Base-by-base conservation (phyloP, 2,329 filamentous ascomycete species). In the Bipolaris sorokiniana region DNA sequence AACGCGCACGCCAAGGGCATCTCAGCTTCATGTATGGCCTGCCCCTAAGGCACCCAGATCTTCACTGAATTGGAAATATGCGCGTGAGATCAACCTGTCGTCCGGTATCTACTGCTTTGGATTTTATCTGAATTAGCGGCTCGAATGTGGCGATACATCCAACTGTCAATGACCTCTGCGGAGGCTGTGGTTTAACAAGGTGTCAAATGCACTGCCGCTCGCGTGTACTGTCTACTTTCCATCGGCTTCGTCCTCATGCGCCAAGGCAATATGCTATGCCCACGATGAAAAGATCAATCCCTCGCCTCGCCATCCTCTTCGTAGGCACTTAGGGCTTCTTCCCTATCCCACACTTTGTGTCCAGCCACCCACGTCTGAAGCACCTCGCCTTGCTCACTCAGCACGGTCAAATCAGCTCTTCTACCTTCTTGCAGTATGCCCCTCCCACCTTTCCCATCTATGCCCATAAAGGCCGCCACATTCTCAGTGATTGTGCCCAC, bases 51-150 rank as follows among this genome's bases (percentile, higher is more conserved):
- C 71, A 68, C 31, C 68, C 64, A 65, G 63, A 65, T 70, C 80
- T 82, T 82, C 79, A 81, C 66, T 81, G 79, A 69, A 65, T 63
- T 64, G 63, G 59, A 65, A 59, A 64, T 65, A 59, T 72, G 76
- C 70, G 79, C 76, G 79, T 76, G 61, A 82, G 79, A 82, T 56
- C 62, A 71, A 79, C 77, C 28, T 51, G 56, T 70, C 75, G 77
- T 79, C 79, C 79, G 74, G 80, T 82, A 82, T 82, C 80, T 82
- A 77, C 80, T 77, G 79, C 80, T 80, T 75, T 74, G 73, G 79
- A 81, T 77, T 74, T 74, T 65, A 73, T 68, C 77, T 78, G 77
- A 81, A 81, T 74, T 74, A 78, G 79, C 77, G 79, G 80, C 77
- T 82, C 80, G 80, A 77, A 77, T 78, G 79, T 75, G 77, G 78